Base-by-base conservation (phyloP, 768 basidiomycete genomes). In the Lepiota brunneoincarnata region DNA sequence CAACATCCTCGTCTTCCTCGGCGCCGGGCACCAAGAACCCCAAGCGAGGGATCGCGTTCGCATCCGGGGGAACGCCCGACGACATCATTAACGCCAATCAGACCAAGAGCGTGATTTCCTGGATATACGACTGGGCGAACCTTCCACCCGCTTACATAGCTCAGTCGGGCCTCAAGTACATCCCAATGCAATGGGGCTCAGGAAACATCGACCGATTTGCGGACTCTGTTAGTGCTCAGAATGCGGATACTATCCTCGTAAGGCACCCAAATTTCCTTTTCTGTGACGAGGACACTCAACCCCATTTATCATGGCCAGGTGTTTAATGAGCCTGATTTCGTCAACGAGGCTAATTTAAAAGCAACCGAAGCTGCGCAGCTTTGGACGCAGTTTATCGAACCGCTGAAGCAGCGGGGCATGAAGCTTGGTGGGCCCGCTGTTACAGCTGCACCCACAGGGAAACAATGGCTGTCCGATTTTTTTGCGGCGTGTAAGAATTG, bases 321-420 rank as follows among this genome's bases (percentile, higher is more conserved):
- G 3, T 72, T 73, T 65, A 72, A 71, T 50, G 70, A 72, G 46
- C 89, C 89, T 4, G 86, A 93, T 57, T 76, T 82, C 56, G 61
- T 61, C 44, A 57, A 72, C 34, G 72, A 81, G 58, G 72, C 79
- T 17, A 77, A 81, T 44, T 74, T 81, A 39, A 62, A 69, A 26
- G 72, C 78, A 5, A 64, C 63, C 9, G 68, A 72, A 18, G 79
- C 78, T 39, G 78, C 81, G 1, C 65, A 72, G n/a, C 64, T 83
- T 7, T 87, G 86, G 86, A 77, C 73, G 64, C 70, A 76, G 57
- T 75, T 78, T 55, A 68, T 86, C 23, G 72, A 86, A 55, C 84
- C 84, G 0, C 63, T 86, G 47, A 81, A 78, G 57, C 64, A 67
- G 4, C 50, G 62, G 20, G 81, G 80, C 4, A 63, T 84, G 31